Evolutionary conservation across 139 green algal species (phyloP).

Genomic region (Chlorella sp.): DNA sequence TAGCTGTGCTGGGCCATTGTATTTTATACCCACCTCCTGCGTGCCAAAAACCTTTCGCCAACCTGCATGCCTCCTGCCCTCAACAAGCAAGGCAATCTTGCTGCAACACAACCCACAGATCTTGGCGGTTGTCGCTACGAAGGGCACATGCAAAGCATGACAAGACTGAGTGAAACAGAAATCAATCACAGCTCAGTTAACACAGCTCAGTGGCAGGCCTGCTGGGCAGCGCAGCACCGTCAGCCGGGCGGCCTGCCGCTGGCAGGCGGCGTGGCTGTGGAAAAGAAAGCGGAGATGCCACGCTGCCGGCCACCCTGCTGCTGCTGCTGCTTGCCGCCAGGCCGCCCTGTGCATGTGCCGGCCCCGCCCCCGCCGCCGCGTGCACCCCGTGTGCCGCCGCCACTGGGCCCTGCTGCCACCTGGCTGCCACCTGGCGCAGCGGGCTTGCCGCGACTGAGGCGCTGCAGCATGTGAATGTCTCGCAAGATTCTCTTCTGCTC

Average conservation of each 20-base stretch:
- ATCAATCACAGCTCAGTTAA: neutral
- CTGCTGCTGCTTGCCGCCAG: neutral
- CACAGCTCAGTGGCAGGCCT: neutral
- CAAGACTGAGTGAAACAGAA: neutral
- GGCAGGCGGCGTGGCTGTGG: neutral
- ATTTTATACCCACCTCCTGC: no score
- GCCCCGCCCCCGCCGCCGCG: neutral
- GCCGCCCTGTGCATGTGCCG: neutral
- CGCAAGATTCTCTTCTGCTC: neutral
- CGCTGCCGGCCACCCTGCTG: neutral
- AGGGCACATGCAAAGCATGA: neutral
- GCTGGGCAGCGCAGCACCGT: neutral
- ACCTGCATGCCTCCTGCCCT: no score
- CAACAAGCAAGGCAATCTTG: no score
- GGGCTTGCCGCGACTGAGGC: neutral
- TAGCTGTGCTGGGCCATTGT: no score
- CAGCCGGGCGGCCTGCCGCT: neutral
- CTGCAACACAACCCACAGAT: neutral
- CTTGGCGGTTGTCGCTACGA: neutral
- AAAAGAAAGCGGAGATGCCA: neutral
- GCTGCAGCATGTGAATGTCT: slow-evolving; percentile 5
- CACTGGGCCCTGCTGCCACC: no score
- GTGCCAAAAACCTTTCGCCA: no score
- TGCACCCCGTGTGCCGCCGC: neutral
- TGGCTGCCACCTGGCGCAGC: neutral